Base-by-base conservation (phyloP, 306 rosid genomes). In the Rosa chinensis region DNA sequence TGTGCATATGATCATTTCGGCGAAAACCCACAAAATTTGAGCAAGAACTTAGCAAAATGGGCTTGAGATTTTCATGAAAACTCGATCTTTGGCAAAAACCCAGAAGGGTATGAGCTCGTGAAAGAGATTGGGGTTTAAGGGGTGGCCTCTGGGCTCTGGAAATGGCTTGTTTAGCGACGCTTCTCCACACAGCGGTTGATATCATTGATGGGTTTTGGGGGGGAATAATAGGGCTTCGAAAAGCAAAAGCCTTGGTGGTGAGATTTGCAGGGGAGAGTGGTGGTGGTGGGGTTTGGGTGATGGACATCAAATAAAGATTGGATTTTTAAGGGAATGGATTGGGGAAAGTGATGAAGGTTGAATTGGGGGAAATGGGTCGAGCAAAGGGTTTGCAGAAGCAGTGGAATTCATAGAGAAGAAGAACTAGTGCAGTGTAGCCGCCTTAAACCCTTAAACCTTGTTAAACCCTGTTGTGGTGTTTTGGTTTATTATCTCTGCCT, bases 121-220 rank as follows among this genome's bases (percentile, higher is more conserved):
- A 56, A 13, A 81, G 71, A 25, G 90, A 72, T 52, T 66, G 87
- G 5, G 82, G 49, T 28, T 49, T 61, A 45, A 71, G 37, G 32
- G 77, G 78, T 67, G 70, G 53, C 20, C 82, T 79, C 59, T 35
- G 88, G 47, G 77, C 79, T 52, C 73, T 78, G 12, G 66, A 77
- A 71, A 88, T 55, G 50, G 86, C 88, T 72, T 73, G 91, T 73
- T 81, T 93, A 42, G 92, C 89, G 58, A 85, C 49, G 84, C 63
- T 88, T 23, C 84, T 88, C 94, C 94, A 95, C 94, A 93, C 81
- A 82, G 77, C 83, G 56, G 98, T 69, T 20, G 87, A 85, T 74
- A 89, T 77, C 88, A 74, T 77, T 2, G 82, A 79, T 56, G 82
- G 87, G 68, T 79, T 67, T 21, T 37, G 70, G 32, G 39, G 86